Evolutionary conservation across 805 yeast genomes (phyloP), one percentile per base, ranked within the genome.

Genomic region (Hanseniaspora lindneri): DNA sequence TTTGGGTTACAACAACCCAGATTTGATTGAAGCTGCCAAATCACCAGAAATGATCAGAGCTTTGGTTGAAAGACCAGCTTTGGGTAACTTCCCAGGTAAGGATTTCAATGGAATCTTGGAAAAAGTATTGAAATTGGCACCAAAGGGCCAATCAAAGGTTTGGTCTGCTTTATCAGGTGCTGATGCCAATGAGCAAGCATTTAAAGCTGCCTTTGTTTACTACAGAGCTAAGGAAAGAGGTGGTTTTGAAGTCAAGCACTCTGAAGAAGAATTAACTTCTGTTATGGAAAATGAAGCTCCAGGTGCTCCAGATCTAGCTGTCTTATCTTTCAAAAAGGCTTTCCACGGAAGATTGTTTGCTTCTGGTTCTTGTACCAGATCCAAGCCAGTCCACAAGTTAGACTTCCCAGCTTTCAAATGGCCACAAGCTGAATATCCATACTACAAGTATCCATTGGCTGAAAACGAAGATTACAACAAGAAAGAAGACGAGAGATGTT

Each of bases 331-430:
- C 68, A 79, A 79, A 65, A 74, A 77, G 55, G 92, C 92, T 27
- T 89, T 88, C 83, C 97, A 88, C 64, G 97, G 97, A 55, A 79
- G 97, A 67, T 68, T 87, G 54, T 86, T 88, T 68, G 97, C 95
- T 21, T 76, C 94, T 49, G 87, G 84, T 39, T 83, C 95, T 6
- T 77, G 85, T 55, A 88, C 97, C 34, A 78, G 95, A 64, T 86
- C 96, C 50, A 89, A 86, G 72, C 95, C 96, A 55, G 76, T 89
- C 58, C 97, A 88, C 73, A 88, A 89, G 70, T 70, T 88, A 62
- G 88, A 81, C 66, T 71, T 89, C 68, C 97, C 97, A 53, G 79
- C 95, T 6, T 88, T 88, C 71, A 77, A 84, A 61, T 88, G 96
- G 96, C 97, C 97, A 61, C 87, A 83, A 65, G 96, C 96, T 50